Percentiles rank a stretch among this genome's conserved stretches.
Evolutionary conservation across 148 eudicot species (phyloP).

Genomic region (Rheum nobile): DNA sequence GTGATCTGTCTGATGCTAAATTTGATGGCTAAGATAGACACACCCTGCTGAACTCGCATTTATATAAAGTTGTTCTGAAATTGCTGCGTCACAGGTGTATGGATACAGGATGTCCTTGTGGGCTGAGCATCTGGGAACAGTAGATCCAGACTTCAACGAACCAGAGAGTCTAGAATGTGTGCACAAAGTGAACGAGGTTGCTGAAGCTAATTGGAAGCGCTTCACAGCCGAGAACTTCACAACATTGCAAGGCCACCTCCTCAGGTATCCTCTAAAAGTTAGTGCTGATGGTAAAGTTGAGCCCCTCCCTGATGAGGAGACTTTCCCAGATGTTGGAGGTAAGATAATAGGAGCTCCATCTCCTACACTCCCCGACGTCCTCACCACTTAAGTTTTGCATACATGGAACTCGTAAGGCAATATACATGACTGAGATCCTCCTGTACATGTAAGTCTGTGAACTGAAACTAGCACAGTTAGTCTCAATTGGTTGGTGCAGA

Average conservation of each 20-base stretch:
- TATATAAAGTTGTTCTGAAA: background rate
- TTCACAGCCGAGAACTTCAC: slow-evolving; percentile 30
- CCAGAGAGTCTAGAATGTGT: slow-evolving; percentile 51
- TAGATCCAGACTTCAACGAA: slow-evolving; percentile 24
- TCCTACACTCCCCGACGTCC: slow-evolving; percentile 33
- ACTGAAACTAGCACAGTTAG: background rate
- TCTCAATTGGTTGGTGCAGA: background rate
- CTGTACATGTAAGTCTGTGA: background rate
- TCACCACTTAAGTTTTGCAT: slow-evolving; percentile 31
- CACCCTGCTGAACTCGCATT: background rate
- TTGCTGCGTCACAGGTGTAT: slow-evolving; percentile 27
- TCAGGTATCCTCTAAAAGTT: slow-evolving; percentile 49
- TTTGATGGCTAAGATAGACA: background rate
- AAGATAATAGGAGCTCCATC: slow-evolving; percentile 46
- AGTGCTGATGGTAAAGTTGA: slow-evolving; percentile 47
- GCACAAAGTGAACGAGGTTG: slow-evolving; percentile 44
- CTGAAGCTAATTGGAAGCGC: slow-evolving; percentile 51
- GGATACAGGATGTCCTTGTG: slow-evolving; percentile 62
- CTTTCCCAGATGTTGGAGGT: slow-evolving; percentile 61
- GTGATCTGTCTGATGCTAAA: background rate
- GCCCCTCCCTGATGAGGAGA: slow-evolving; percentile 34
- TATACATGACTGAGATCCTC: background rate
- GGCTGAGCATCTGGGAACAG: slow-evolving; percentile 56
- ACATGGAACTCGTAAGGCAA: background rate
- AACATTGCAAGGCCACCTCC: slow-evolving; percentile 44